phyloP scores from a whole-genome alignment of 1,284 basidiomycete species.

The Cryptococcus sp. region DNA sequence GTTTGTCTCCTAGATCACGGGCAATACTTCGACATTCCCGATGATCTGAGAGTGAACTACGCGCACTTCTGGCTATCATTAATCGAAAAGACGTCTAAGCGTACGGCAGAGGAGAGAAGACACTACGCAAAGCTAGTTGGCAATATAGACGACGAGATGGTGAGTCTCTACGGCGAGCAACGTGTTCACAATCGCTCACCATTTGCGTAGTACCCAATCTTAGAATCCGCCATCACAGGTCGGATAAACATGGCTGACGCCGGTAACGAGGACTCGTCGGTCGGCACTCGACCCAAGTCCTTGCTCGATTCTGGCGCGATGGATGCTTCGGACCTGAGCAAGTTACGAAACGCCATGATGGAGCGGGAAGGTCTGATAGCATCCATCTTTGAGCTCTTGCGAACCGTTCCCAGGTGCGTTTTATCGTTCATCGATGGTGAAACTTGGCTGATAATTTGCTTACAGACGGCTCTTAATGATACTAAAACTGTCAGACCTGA shows the following conservation, averaged over 20 bases:
- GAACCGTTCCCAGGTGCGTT: conserved; percentile 73
- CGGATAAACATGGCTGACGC: conserved; percentile 51
- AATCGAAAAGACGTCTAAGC: conserved; percentile 68
- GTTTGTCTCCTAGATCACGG: conserved; percentile 88
- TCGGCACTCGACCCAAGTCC: conserved; percentile 62
- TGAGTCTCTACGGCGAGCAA: conserved; percentile 51
- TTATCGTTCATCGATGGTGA: background rate
- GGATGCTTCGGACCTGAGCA: conserved; percentile 71
- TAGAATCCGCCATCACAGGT: conserved; percentile 83
- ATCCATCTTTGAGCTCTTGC: conserved; percentile 79
- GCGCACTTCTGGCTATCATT: conserved; percentile 78
- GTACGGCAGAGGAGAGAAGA: conserved; percentile 66
- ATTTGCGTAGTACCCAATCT: conserved; percentile 54
- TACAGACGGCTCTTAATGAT: conserved; percentile 51
- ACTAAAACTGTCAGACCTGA: conserved; percentile 63
- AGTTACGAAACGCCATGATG: conserved; percentile 64
- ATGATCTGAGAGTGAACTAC: conserved; percentile 65
- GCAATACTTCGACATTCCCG: conserved; percentile 81
- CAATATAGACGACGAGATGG: conserved; percentile 82
- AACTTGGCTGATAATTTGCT: conserved; percentile 1
- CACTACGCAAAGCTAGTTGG: conserved; percentile 87
- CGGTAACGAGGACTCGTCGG: conserved; percentile 47
- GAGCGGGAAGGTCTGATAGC: conserved; percentile 75
- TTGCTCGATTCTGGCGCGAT: conserved; percentile 70
- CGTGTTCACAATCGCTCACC: conserved; percentile 1